Evolutionary conservation across 2,329 filamentous ascomycete genomes (phyloP), one percentile per base, ranked within the genome.

Genomic region (Botrytis fabae): DNA sequence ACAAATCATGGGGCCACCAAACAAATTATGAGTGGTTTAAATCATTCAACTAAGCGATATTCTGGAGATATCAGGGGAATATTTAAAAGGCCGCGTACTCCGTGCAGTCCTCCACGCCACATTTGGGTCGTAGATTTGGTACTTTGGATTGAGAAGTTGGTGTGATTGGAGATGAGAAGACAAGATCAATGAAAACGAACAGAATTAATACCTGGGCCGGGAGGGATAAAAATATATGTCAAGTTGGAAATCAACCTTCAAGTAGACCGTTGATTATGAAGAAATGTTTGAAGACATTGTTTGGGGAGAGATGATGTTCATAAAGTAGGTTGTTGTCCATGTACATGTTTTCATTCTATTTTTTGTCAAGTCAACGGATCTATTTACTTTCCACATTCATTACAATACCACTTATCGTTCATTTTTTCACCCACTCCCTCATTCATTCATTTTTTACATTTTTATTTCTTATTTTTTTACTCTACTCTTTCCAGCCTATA

Each of bases 321-420:
- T 64, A 64, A 64, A 64, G 62, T 35, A 64, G 62, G 28, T 46
- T 12, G 10, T 35, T 28, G 40, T 64, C n/a, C n/a, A 46, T 64
- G 28, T 46, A 16, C 51, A 28, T 3, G 28, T 22, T 64, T 22
- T 46, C 28, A 22, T 61, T 18, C 40, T 25, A 8, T 42, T 32
- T n/a, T 61, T 35, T 38, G 32, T 42, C 40, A 32, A 22, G 20
- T 64, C 28, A 32, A 46, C 5, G 28, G 4, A 64, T 22, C 10
- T 64, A 16, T 10, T 32, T 28, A 8, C n/a, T 48, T 64, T 46
- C 25, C n/a, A 48, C 16, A 16, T 64, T 64, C 42, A 16, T 46
- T 48, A 48, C 62, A 46, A 28, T 9, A 42, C 12, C 14, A 42
- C 18, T 46, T 48, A 12, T 64, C 18, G 42, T 64, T 64, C 4